Conservation (phyloP, 768 basidiomycete species). For the Russula vinacea region DNA sequence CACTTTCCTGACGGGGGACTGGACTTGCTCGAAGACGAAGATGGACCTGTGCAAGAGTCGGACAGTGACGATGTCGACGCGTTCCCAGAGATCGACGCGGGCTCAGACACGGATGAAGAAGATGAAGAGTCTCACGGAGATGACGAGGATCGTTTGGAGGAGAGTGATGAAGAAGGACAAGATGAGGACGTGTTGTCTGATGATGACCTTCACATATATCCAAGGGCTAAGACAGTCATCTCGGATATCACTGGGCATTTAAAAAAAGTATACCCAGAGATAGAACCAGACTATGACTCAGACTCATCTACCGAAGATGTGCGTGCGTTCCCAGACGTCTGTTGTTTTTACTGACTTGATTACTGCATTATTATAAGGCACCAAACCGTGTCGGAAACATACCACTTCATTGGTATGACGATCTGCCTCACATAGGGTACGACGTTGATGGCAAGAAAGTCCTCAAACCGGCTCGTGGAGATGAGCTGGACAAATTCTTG, state of each 20-base stretch:
- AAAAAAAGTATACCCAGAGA: conserved; percentile 82
- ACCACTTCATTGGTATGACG: conserved; percentile 99
- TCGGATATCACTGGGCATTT: conserved; percentile 82
- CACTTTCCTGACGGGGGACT: conserved; percentile 47
- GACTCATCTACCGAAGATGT: conserved; percentile 93
- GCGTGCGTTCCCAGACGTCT: conserved; percentile 35
- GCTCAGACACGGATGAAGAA: conserved; percentile 45
- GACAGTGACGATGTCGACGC: conserved; percentile 64
- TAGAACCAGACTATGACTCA: conserved; percentile 87
- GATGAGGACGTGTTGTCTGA: conserved; percentile 37
- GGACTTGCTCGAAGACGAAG: conserved; percentile 63
- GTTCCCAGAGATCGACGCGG: conserved; percentile 56
- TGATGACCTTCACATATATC: conserved; percentile 54
- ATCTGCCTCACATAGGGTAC: conserved; percentile 98
- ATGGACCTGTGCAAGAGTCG: conserved; percentile 38
- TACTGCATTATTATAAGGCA: conserved; percentile 47
- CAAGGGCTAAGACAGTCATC: conserved; percentile 63
- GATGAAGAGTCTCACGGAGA: conserved; percentile 54
- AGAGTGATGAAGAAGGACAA: conserved; percentile 39
- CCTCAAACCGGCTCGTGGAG: conserved; percentile 88
- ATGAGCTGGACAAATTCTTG: conserved; percentile 96
- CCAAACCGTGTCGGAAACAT: conserved; percentile 95
- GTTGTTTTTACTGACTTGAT: conserved; percentile 22
- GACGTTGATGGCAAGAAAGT: conserved; percentile 92
- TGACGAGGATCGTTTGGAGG: conserved; percentile 40